These are phyloP conservation scores for Kokia cookei DNA, from an alignment of 441 rosid genomes.

Conservation along the genomic window DNA sequence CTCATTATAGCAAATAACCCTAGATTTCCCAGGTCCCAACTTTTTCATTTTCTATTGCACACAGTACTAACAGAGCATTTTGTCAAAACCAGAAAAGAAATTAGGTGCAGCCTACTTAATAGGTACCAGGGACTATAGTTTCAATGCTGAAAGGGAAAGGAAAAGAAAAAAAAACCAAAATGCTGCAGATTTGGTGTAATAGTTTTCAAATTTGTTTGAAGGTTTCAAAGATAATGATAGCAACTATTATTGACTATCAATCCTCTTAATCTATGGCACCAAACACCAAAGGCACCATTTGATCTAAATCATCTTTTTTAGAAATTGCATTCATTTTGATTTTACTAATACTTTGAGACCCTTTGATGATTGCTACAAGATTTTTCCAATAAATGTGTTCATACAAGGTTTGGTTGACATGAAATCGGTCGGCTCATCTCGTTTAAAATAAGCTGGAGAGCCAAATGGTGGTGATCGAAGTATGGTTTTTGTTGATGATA, in stretches of 20 bases:
- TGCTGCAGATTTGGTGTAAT: background rate
- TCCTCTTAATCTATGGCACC: background rate
- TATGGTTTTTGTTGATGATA: no score
- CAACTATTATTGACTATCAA: background rate
- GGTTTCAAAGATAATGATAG: background rate
- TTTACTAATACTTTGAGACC: background rate
- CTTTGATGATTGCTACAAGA: no score
- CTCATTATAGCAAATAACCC: background rate
- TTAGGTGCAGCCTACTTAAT: background rate
- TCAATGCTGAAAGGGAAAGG: background rate
- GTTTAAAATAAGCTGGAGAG: no score
- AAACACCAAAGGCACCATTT: background rate
- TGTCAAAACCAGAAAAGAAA: background rate
- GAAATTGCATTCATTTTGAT: background rate
- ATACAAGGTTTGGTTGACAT: no score
- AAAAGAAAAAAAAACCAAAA: background rate
- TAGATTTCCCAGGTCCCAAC: background rate
- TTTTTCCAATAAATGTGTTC: no score
- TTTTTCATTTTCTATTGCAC: background rate
- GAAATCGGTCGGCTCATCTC: no score
- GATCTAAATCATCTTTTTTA: background rate
- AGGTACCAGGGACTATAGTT: background rate
- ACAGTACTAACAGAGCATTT: background rate
- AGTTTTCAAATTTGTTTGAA: background rate
- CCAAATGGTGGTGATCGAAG: no score